These are phyloP conservation scores for Crepidotus variabilis DNA, from an alignment of 768 basidiomycete species.

Conservation along the genomic window DNA sequence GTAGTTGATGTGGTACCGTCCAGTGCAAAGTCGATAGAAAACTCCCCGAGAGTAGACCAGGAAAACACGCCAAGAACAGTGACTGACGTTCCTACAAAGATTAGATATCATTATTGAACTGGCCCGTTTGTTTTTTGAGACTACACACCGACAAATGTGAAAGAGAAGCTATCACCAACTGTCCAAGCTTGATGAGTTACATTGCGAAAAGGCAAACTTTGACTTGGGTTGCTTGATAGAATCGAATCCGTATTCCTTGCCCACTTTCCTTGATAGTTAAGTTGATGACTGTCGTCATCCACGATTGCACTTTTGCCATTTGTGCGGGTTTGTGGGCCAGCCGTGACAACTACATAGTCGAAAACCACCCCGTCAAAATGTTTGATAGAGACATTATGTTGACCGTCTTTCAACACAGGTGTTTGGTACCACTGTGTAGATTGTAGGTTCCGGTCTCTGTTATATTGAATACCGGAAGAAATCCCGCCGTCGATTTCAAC, in stretches of 20 bases:
- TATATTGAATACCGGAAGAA: slow-evolving; percentile 2
- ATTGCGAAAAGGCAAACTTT: slow-evolving; percentile 14
- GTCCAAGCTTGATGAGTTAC: slow-evolving; percentile 14
- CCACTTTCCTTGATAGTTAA: slow-evolving; percentile 11
- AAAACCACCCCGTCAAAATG: not conserved
- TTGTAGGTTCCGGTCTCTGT: slow-evolving; percentile 5
- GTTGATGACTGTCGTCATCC: slow-evolving; percentile 11
- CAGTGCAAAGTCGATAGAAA: slow-evolving; percentile 10
- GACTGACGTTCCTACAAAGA: slow-evolving; percentile 11
- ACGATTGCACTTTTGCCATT: slow-evolving; percentile 12
- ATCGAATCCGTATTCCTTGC: slow-evolving; percentile 1
- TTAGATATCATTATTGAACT: not conserved
- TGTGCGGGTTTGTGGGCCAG: slow-evolving; percentile 12
- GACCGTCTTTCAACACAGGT: slow-evolving; percentile 9
- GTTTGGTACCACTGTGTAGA: slow-evolving; percentile 17
- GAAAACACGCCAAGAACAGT: slow-evolving; percentile 15
- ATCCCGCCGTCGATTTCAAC: slow-evolving; percentile 14
- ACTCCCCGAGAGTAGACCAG: slow-evolving; percentile 7
- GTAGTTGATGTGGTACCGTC: slow-evolving; percentile 9
- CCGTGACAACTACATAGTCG: slow-evolving; percentile 12
- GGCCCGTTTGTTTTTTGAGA: not conserved
- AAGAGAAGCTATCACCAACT: slow-evolving; percentile 15
- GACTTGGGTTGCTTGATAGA: not conserved
- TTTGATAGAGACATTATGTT: slow-evolving; percentile 12
- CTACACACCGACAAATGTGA: slow-evolving; percentile 16